Conservation (phyloP, 257 asterid genomes). For the Solanum corneliomulleri region DNA sequence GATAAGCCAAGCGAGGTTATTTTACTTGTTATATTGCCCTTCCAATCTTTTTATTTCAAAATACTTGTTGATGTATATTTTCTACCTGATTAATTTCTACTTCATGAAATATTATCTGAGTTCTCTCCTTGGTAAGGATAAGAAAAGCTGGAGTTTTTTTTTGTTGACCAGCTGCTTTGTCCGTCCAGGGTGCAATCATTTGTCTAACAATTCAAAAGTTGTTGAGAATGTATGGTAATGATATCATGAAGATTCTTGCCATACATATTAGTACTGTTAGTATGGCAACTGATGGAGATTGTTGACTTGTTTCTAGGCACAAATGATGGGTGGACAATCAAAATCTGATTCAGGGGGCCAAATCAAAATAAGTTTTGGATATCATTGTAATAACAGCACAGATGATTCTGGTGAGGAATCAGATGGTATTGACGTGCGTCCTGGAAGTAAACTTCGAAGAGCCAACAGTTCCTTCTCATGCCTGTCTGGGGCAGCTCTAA, state of each 20-base stretch:
- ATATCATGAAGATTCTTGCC: neutral
- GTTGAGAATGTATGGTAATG: neutral
- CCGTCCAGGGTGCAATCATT: neutral
- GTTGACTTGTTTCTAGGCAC: slow-evolving; percentile 12
- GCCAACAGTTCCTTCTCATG: slow-evolving; percentile 73
- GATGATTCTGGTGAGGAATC: slow-evolving; percentile 32
- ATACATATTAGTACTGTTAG: neutral
- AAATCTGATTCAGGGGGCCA: slow-evolving; percentile 36
- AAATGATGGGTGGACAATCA: slow-evolving; percentile 38
- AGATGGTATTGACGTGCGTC: slow-evolving; percentile 47
- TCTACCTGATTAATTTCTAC: neutral
- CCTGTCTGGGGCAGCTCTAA: slow-evolving; percentile 93
- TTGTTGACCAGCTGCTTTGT: neutral
- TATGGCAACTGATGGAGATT: neutral
- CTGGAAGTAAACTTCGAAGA: slow-evolving; percentile 34
- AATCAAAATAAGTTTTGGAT: slow-evolving; percentile 79
- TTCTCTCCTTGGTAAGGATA: neutral
- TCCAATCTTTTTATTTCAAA: neutral
- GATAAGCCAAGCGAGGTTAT: neutral
- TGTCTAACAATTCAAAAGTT: neutral
- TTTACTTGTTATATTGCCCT: neutral
- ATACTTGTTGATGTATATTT: neutral
- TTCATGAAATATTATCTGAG: neutral
- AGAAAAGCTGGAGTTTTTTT: neutral
- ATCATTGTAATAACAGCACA: slow-evolving; percentile 35